phyloP scores from a whole-genome alignment of 2,329 filamentous ascomycete genomes.

The Paraphoma chrysanthemicola region DNA sequence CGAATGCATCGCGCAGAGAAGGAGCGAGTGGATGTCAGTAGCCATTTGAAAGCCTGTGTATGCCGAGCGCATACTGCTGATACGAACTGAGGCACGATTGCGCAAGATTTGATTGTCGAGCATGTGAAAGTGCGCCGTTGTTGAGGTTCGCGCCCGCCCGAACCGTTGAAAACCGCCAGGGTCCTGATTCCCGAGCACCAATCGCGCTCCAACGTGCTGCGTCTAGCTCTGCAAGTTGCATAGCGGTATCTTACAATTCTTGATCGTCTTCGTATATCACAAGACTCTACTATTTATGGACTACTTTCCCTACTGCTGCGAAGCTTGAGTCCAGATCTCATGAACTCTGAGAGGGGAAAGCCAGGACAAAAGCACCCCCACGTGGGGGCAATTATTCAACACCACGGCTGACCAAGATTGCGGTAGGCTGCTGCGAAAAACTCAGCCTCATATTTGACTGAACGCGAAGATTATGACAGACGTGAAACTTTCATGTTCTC shows the following conservation, averaged over 20 bases:
- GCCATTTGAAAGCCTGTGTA: background rate
- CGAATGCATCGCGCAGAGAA: background rate
- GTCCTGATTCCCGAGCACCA: slow-evolving; percentile 21
- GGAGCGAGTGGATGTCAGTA: background rate
- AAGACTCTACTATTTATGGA: background rate
- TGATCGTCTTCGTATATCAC: background rate
- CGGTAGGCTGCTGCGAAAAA: too few relatives aligned
- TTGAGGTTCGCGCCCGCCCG: slow-evolving; percentile 11
- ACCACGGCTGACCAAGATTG: too few relatives aligned
- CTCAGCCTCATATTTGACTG: too few relatives aligned
- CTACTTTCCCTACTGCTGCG: too few relatives aligned
- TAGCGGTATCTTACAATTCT: background rate
- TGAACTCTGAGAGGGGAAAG: too few relatives aligned
- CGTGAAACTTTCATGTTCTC: too few relatives aligned
- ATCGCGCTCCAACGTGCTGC: slow-evolving; percentile 19
- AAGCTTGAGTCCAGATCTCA: too few relatives aligned
- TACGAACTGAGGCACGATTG: slow-evolving; percentile 14
- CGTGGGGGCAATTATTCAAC: too few relatives aligned
- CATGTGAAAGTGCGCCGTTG: slow-evolving; percentile 29
- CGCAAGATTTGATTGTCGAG: slow-evolving; percentile 9
- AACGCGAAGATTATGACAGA: too few relatives aligned
- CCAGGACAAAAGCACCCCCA: too few relatives aligned
- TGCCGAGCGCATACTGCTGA: slow-evolving; percentile 4
- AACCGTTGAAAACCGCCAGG: slow-evolving; percentile 16
- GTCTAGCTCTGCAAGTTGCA: background rate